phyloP scores from a whole-genome alignment of 2,329 filamentous ascomycete genomes.

The Stagonosporopsis rhizophila region DNA sequence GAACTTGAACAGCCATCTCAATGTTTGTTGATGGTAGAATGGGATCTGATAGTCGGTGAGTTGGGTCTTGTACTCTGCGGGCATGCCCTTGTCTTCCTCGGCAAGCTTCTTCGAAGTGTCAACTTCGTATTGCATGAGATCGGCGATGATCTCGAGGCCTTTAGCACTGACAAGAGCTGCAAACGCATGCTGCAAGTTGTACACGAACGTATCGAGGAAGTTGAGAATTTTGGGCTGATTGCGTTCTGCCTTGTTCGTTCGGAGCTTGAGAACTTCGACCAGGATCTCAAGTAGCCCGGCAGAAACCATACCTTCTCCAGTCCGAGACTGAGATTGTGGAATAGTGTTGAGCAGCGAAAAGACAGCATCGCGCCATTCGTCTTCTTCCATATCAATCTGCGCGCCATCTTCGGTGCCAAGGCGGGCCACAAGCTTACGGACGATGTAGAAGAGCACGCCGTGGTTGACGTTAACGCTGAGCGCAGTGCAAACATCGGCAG shows the following conservation, averaged over 20 bases:
- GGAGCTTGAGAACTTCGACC: slow-evolving; percentile 84
- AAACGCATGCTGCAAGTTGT: slow-evolving; percentile 84
- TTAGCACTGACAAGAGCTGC: slow-evolving; percentile 80
- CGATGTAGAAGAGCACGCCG: slow-evolving; percentile 89
- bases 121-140: slow-evolving; percentile 82
- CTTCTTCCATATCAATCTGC: slow-evolving; percentile 70
- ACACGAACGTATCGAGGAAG: slow-evolving; percentile 88
- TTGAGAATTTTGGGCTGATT: slow-evolving; percentile 83
- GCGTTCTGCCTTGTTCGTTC: slow-evolving; percentile 80
- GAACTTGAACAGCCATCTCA: slow-evolving; percentile 95
- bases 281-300: slow-evolving; percentile 90
- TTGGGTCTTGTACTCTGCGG: slow-evolving; percentile 74
- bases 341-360: slow-evolving; percentile 88
- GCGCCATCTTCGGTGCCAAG: slow-evolving; percentile 63
- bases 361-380: slow-evolving; percentile 89
- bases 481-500: slow-evolving; percentile 84
- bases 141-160: slow-evolving; percentile 89
- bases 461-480: slow-evolving; percentile 96
- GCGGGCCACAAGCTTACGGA: slow-evolving; percentile 86
- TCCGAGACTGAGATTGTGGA: slow-evolving; percentile 72
- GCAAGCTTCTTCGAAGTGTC: slow-evolving; percentile 71
- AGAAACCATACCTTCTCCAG: slow-evolving; percentile 83
- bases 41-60: slow-evolving; percentile 93
- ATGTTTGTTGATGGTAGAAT: slow-evolving; percentile 89
- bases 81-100: slow-evolving; percentile 74